phyloP scores from a whole-genome alignment of 768 basidiomycete species.

The Omphalotus guepiniiformis region DNA sequence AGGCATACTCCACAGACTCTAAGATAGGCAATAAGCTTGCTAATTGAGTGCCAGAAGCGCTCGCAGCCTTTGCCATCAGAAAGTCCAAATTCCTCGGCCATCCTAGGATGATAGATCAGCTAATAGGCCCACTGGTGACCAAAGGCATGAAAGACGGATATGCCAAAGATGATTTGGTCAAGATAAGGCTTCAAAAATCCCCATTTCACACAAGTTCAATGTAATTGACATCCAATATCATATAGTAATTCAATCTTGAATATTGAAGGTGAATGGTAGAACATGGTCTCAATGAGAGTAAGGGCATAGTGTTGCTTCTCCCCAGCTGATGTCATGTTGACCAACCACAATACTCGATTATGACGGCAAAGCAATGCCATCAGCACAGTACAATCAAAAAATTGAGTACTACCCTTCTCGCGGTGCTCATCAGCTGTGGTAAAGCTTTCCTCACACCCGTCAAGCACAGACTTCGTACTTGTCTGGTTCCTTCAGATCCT shows the following conservation, averaged over 20 bases:
- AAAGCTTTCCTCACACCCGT: constrained; percentile 30
- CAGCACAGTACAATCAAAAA: constrained; percentile 28
- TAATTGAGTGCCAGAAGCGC: constrained; percentile 20
- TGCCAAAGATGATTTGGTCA: constrained; percentile 21
- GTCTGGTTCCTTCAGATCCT: constrained; percentile 17
- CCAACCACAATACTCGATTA: constrained; percentile 29
- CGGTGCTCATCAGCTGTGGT: constrained; percentile 22
- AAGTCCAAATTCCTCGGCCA: constrained; percentile 19
- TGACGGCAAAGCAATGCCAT: constrained; percentile 36
- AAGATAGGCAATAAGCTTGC: constrained; percentile 16
- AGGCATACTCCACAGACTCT: constrained; percentile 17
- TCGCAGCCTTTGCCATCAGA: constrained; percentile 26
- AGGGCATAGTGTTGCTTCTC: constrained; percentile 30
- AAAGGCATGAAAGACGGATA: constrained; percentile 35
- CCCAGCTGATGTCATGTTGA: constrained; percentile 32
- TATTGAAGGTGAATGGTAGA: constrained; percentile 25
- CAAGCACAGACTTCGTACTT: constrained; percentile 24
- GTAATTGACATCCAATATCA: constrained; percentile 34
- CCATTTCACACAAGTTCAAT: constrained; percentile 22
- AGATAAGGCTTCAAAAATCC: constrained; percentile 21
- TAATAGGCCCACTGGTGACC: constrained; percentile 38
- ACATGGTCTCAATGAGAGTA: constrained; percentile 26
- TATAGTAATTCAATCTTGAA: constrained; percentile 24
- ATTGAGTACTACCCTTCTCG: constrained; percentile 24
- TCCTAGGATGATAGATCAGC: constrained; percentile 30